Evolutionary conservation across 2,329 filamentous ascomycete genomes (phyloP), one percentile per base, ranked within the genome.

Genomic region (Aquanectria penicillioides): DNA sequence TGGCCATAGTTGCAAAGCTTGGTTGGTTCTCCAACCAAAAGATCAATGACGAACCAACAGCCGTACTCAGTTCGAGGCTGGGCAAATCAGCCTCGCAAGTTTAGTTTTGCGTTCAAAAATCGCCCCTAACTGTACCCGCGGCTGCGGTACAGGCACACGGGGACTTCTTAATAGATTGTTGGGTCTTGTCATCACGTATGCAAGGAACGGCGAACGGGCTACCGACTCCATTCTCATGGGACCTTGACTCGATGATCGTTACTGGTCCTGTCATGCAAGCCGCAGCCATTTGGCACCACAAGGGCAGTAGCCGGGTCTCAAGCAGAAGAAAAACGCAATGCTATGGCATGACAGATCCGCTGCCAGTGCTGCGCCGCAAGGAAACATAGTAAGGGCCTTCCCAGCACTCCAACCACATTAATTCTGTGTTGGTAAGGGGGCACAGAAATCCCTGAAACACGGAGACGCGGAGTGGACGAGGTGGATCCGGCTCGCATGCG

Each of bases 81-180:
- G 4, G 38, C 3, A 33, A 36, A 31, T 20, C 26, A 36, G 23
- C 20, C 34, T 37, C 20, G 17, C 29, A 13, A 38, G 38, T 43
- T 47, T 33, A 18, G 25, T 33, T n/a, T 18, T 38, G 50, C 15
- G 43, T 25, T 38, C 26, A 18, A 25, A n/a, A 47, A 29, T 29
- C 13, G 15, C 31, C n/a, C n/a, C n/a, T n/a, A 41, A 41, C 26
- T 22, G 23, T 43, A 31, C 29, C 40, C 33, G 40, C 17, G 26
- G 20, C 15, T 25, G 43, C 34, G 40, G 47, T 41, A 33, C 54
- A 38, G 54, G 54, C 20, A 46, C n/a, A 8, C 5, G n/a, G 26
- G 40, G 31, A 46, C 40, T 49, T 43, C 44, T 57, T 57, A 51
- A 57, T 57, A 57, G 38, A 22, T 40, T 57, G 22, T 25, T 28